Conservation (phyloP, 192 early-diverging fungal genomes). For the Backusella liffmaniae region DNA sequence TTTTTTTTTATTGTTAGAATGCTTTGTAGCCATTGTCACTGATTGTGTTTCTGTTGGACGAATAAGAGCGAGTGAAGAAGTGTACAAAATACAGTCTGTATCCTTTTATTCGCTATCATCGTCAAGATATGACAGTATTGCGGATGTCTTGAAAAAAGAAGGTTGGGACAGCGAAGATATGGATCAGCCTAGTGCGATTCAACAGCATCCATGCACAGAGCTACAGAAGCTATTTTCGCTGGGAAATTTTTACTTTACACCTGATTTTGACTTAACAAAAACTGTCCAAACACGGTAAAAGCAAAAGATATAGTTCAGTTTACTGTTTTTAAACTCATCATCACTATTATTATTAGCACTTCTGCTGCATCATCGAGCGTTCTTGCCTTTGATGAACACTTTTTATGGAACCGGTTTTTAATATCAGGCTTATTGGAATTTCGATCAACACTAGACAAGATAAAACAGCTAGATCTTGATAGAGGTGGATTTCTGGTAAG, state of each 20-base stretch:
- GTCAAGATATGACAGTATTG: slow-evolving; percentile 65
- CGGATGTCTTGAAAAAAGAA: slow-evolving; percentile 32
- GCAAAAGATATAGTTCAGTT: slow-evolving; percentile 14
- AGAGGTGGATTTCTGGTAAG: slow-evolving; percentile 68
- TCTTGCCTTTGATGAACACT: slow-evolving; percentile 63
- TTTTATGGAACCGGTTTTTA: slow-evolving; percentile 92
- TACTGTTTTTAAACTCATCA: neutral
- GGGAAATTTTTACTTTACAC: slow-evolving; percentile 93
- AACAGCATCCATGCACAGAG: slow-evolving; percentile 73
- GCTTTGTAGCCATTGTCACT: slow-evolving; percentile 67
- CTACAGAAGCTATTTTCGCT: slow-evolving; percentile 80
- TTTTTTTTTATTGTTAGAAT: slow-evolving; percentile 45
- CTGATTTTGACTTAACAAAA: slow-evolving; percentile 85
- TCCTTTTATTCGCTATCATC: slow-evolving; percentile 77
- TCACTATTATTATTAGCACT: slow-evolving; percentile 32
- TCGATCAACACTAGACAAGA: slow-evolving; percentile 67
- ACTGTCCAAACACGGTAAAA: slow-evolving; percentile 66
- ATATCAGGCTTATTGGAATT: slow-evolving; percentile 79
- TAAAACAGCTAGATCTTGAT: slow-evolving; percentile 68
- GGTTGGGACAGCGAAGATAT: slow-evolving; percentile 39
- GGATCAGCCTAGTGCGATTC: slow-evolving; percentile 29
- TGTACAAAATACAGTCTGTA: slow-evolving; percentile 72
- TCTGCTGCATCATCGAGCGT: slow-evolving; percentile 48
- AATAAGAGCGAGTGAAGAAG: slow-evolving; percentile 55
- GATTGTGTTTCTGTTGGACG: slow-evolving; percentile 62